A percentile compares a stretch with the other conserved stretches of the same genome.
phyloP scores from a whole-genome alignment of 2,329 filamentous ascomycete genomes.

The Colletotrichum zoysiae region DNA sequence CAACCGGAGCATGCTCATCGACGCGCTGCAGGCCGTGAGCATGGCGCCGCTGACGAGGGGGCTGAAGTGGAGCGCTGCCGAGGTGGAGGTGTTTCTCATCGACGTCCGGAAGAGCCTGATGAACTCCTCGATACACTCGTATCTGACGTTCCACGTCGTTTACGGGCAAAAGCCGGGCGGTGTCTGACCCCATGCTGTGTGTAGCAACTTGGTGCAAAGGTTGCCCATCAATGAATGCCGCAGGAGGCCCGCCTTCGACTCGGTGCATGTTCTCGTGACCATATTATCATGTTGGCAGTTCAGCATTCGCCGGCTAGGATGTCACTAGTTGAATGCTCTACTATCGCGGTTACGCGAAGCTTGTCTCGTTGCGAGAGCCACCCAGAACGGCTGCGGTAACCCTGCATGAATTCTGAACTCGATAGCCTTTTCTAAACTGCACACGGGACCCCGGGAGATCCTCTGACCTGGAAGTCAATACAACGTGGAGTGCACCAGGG shows the following conservation, averaged over 20 bases:
- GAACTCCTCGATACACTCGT: constrained; percentile 61
- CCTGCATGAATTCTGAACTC: neutral
- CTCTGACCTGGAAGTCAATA: too few relatives aligned
- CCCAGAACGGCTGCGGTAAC: neutral
- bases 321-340: neutral
- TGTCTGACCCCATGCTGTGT: neutral
- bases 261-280: neutral
- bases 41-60: constrained; percentile 56
- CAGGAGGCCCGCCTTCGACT: neutral
- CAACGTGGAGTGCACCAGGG: too few relatives aligned
- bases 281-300: neutral
- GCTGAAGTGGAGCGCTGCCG: constrained; percentile 51
- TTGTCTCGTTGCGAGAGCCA: neutral
- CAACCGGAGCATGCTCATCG: constrained; percentile 42
- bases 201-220: neutral
- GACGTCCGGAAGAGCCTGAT: constrained; percentile 62
- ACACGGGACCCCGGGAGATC: neutral
- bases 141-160: constrained; percentile 62
- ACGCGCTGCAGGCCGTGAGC: constrained; percentile 45
- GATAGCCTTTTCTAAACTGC: neutral
- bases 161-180: constrained; percentile 61
- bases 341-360: neutral
- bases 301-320: neutral
- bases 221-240: neutral
- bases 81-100: constrained; percentile 59